phyloP scores from a whole-genome alignment of 2,329 filamentous ascomycete species.

The Sclerotinia borealis region DNA sequence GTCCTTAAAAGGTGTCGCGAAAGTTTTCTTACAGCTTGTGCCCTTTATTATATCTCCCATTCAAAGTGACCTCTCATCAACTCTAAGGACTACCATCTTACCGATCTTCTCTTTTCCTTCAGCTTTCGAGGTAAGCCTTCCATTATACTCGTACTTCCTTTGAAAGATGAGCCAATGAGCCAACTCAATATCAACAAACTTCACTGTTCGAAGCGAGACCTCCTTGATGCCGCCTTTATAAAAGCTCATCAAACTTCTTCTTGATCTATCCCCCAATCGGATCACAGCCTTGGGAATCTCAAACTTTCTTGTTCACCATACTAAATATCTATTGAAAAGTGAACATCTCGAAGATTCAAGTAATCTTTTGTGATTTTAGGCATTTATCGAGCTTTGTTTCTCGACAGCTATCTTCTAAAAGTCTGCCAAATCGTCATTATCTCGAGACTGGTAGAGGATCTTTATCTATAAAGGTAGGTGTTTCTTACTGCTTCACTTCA shows the following conservation, averaged over 20 bases:
- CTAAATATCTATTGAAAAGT: neutral
- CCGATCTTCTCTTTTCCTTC: neutral
- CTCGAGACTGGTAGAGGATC: neutral
- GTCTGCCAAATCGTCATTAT: neutral
- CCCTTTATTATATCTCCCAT: neutral
- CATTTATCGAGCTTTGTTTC: neutral
- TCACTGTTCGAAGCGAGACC: constrained; percentile 1
- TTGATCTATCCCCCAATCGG: neutral
- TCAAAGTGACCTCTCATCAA: neutral
- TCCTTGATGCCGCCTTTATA: neutral
- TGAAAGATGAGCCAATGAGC: neutral
- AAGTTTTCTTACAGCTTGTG: neutral
- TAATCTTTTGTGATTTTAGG: neutral
- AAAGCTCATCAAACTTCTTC: neutral
- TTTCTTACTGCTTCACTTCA: neutral
- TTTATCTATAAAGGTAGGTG: neutral
- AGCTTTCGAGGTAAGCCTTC: neutral
- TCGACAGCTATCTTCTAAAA: neutral
- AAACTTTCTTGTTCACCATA: neutral
- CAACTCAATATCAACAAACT: neutral
- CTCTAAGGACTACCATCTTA: neutral
- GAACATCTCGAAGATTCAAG: neutral
- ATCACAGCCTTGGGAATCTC: neutral
- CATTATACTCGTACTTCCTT: neutral
- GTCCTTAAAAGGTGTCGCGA: neutral